Conservation (phyloP, 1,284 basidiomycete species). For the Leccinum griseonigrum region DNA sequence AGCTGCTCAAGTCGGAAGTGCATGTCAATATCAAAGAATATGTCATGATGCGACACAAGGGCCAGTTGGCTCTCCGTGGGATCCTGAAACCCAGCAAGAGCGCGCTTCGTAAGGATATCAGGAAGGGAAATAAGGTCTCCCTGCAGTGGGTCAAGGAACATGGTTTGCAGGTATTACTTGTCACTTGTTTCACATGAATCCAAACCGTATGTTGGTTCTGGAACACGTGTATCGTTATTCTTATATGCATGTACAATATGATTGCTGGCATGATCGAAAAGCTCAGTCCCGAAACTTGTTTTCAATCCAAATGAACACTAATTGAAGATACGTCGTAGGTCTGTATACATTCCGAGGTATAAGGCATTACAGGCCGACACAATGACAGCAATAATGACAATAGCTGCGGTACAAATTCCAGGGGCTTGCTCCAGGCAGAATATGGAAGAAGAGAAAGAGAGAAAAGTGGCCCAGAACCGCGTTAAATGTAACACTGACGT, state of each 20-base stretch:
- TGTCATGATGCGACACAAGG: constrained; percentile 59
- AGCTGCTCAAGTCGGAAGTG: constrained; percentile 57
- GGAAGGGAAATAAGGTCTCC: constrained; percentile 45
- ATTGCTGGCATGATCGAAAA: not conserved
- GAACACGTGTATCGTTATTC: not conserved
- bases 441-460: not conserved
- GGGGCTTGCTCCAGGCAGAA: constrained; percentile 10
- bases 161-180: constrained; percentile 62
- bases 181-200: constrained; percentile 35
- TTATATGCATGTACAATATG: not conserved
- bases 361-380: constrained; percentile 12
- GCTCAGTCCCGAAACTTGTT: not conserved
- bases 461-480: not conserved
- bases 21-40: constrained; percentile 75
- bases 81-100: constrained; percentile 60
- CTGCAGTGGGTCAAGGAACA: constrained; percentile 59
- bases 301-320: constrained; percentile 4
- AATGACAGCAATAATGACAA: constrained; percentile 3
- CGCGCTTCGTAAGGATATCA: constrained; percentile 59
- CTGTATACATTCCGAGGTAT: constrained; percentile 22
- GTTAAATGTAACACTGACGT: not conserved
- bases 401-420: constrained; percentile 1
- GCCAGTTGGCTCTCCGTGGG: constrained; percentile 55
- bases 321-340: constrained; percentile 1
- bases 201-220: not conserved